phyloP scores from a whole-genome alignment of 1,139 yeast genomes.

The Scheffersomyces illinoinensis region DNA sequence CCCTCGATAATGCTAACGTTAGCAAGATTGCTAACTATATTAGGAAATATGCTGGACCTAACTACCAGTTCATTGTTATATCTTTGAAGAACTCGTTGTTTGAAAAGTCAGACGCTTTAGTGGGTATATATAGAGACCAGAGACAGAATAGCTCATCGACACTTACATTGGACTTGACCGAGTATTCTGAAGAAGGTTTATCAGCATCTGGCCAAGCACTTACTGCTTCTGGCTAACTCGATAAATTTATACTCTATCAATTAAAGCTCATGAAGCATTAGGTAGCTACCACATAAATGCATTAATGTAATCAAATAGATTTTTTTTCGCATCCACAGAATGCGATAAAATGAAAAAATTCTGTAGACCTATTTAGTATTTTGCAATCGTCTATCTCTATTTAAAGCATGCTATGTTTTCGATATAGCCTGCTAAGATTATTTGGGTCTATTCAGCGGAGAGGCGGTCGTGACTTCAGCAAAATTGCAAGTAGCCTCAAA shows the following conservation, averaged over 20 bases:
- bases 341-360: neutral
- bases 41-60: slow-evolving; percentile 70
- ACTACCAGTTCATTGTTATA: slow-evolving; percentile 90
- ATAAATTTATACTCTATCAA: neutral
- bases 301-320: neutral
- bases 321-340: neutral
- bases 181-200: slow-evolving; percentile 50
- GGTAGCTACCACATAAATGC: neutral
- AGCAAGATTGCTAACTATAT: slow-evolving; percentile 83
- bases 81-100: slow-evolving; percentile 85
- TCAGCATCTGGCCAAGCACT: slow-evolving; percentile 5
- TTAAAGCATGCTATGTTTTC: neutral
- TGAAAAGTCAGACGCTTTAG: slow-evolving; percentile 86
- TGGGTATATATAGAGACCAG: slow-evolving; percentile 91
- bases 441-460: neutral
- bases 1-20: slow-evolving; percentile 88
- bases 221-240: neutral
- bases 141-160: slow-evolving; percentile 73
- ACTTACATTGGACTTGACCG: slow-evolving; percentile 69
- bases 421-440: neutral
- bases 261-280: neutral
- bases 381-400: neutral
- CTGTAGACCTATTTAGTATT: neutral
- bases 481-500: neutral
- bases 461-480: neutral